These are phyloP conservation scores for Aureobasidium sp. DNA, from an alignment of 2,329 filamentous ascomycete species.

Conservation along the genomic window DNA sequence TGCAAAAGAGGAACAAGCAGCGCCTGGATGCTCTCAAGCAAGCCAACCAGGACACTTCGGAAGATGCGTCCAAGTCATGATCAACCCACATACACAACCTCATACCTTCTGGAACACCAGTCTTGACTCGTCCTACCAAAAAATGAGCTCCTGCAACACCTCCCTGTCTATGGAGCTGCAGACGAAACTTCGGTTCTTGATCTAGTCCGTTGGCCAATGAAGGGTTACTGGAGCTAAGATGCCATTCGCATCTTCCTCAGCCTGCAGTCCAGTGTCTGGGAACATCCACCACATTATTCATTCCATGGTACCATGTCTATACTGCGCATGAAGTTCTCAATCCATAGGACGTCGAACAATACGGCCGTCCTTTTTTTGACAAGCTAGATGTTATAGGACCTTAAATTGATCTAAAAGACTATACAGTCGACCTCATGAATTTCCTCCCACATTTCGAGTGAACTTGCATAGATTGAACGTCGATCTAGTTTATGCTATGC, in stretches of 20 bases:
- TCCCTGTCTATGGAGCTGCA: neutral
- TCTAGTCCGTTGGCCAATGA: neutral
- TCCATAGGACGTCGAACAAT: neutral
- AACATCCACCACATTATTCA: neutral
- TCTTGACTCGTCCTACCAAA: neutral
- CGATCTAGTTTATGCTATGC: neutral
- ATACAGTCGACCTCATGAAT: neutral
- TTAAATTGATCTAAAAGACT: neutral
- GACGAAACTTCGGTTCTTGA: neutral
- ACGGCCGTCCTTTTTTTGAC: neutral
- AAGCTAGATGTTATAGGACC: neutral
- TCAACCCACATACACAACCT: neutral
- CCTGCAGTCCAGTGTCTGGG: neutral
- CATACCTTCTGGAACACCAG: neutral
- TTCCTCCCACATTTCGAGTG: neutral
- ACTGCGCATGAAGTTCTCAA: neutral
- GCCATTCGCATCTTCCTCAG: neutral
- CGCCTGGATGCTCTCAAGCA: slow-evolving; percentile 48
- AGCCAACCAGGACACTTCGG: neutral
- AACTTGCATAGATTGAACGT: neutral
- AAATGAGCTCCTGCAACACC: neutral
- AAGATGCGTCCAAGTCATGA: neutral
- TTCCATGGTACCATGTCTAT: neutral
- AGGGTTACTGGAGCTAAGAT: neutral
- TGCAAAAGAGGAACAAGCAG: slow-evolving; percentile 61